These are phyloP conservation scores for Phytophthora pini DNA, from an alignment of 352 stramenopile species.

Conservation along the genomic window DNA sequence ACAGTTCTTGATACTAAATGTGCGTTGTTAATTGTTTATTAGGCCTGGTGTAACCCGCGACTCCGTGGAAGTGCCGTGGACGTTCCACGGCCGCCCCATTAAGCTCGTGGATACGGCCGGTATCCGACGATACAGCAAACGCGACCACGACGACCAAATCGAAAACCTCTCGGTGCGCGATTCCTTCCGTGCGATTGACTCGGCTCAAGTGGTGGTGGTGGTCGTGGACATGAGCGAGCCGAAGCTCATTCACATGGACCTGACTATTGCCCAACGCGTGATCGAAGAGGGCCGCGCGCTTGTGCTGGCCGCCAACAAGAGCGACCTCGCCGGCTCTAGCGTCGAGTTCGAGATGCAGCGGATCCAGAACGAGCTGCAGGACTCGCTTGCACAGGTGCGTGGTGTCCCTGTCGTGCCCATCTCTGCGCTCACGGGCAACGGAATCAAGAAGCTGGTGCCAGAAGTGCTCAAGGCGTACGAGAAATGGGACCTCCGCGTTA, in stretches of 20 bases:
- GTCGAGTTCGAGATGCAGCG: slow-evolving; percentile 68
- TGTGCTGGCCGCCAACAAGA: slow-evolving; percentile 84
- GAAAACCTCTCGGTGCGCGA: slow-evolving; percentile 87
- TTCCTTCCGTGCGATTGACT: slow-evolving; percentile 82
- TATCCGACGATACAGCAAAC: slow-evolving; percentile 87
- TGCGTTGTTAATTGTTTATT: background rate
- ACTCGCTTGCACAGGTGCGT: slow-evolving; percentile 78
- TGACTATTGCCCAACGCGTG: slow-evolving; percentile 83
- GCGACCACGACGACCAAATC: slow-evolving; percentile 84
- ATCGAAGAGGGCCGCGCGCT: slow-evolving; percentile 81
- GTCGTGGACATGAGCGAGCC: slow-evolving; percentile 85
- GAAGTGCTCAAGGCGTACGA: slow-evolving; percentile 87
- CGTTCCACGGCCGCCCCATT: slow-evolving; percentile 74
- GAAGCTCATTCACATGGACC: slow-evolving; percentile 88
- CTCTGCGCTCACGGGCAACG: slow-evolving; percentile 75
- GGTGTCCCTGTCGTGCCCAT: slow-evolving; percentile 83
- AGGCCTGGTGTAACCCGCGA: slow-evolving; percentile 86
- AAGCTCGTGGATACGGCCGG: slow-evolving; percentile 85
- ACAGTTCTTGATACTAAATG: background rate
- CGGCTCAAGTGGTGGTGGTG: slow-evolving; percentile 80
- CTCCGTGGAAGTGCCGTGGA: slow-evolving; percentile 82
- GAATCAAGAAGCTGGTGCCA: slow-evolving; percentile 81
- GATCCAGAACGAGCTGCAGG: slow-evolving; percentile 74
- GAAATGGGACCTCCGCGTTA: slow-evolving; percentile 81
- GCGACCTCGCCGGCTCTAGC: slow-evolving; percentile 54